These are phyloP conservation scores for Eucalyptus sp. DNA, from an alignment of 345 rosid genomes.

Conservation along the genomic window DNA sequence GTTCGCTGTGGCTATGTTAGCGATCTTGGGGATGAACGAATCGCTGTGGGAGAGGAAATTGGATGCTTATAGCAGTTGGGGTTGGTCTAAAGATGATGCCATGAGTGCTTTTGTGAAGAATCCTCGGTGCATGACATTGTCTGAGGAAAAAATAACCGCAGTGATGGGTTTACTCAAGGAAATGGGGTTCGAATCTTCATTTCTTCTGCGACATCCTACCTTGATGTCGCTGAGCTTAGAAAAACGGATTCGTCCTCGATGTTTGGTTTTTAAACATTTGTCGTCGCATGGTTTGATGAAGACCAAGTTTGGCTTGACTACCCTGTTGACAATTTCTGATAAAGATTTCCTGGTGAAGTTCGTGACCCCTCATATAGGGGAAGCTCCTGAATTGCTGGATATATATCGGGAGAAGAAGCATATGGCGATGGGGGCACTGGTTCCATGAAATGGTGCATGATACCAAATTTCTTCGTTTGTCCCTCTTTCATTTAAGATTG, in stretches of 20 bases:
- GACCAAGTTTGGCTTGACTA: not conserved
- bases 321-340: not conserved
- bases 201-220: not conserved
- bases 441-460: not conserved
- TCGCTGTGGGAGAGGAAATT: not conserved
- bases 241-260: conserved; percentile 20
- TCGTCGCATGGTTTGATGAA: conserved; percentile 4
- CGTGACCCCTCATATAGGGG: not conserved
- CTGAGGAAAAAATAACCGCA: too few relatives aligned
- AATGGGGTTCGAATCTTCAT: not conserved
- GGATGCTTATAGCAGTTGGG: not conserved
- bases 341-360: not conserved
- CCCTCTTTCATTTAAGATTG: not conserved
- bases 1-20: not conserved
- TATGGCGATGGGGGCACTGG: not conserved
- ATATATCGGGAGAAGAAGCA: conserved; percentile 5
- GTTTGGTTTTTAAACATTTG: not conserved
- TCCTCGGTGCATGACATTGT: not conserved
- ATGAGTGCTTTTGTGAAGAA: not conserved
- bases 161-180: too few relatives aligned
- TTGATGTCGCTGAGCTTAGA: conserved; percentile 5
- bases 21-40: not conserved
- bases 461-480: not conserved
- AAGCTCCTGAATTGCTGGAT: not conserved
- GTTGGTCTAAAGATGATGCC: not conserved